Conservation (phyloP, 2,329 filamentous ascomycete genomes). For the Monosporascus sp. region DNA sequence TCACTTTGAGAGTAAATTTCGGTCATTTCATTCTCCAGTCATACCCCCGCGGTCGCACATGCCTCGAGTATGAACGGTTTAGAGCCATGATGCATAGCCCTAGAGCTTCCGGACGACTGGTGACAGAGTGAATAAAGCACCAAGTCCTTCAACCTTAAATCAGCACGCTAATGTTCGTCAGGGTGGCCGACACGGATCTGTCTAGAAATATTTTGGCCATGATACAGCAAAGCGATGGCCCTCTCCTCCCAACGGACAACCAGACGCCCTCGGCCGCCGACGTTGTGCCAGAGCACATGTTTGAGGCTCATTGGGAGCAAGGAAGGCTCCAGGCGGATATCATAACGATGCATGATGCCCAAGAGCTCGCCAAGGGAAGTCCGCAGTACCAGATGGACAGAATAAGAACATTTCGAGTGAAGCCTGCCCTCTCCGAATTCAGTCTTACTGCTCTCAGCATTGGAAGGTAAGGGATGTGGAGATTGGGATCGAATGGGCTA, state of each 20-base stretch:
- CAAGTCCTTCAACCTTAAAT: not conserved
- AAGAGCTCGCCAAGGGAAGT: not conserved
- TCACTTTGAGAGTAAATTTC: not conserved
- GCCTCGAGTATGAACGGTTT: not conserved
- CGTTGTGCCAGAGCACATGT: slow-evolving; percentile 16
- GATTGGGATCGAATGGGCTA: not conserved
- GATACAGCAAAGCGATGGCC: not conserved
- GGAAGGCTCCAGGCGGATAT: slow-evolving; percentile 13
- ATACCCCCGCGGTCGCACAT: not conserved
- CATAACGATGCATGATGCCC: slow-evolving; percentile 1
- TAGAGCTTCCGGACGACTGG: not conserved
- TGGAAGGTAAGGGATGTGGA: slow-evolving; percentile 23
- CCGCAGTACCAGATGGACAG: slow-evolving; percentile 4
- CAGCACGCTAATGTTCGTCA: not conserved
- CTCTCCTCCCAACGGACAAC: slow-evolving; percentile 12
- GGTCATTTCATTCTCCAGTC: not conserved
- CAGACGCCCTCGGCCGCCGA: slow-evolving; percentile 10
- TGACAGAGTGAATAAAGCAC: not conserved
- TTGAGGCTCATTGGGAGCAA: slow-evolving; percentile 14
- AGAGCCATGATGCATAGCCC: not conserved
- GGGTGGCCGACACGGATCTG: not conserved
- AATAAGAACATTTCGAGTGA: slow-evolving; percentile 6
- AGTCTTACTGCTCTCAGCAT: slow-evolving; percentile 27
- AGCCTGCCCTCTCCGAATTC: slow-evolving; percentile 10
- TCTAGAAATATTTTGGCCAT: not conserved